Evolutionary conservation across 768 basidiomycete species (phyloP), one percentile per base, ranked within the genome.

Genomic region (Tylopilus sp.): DNA sequence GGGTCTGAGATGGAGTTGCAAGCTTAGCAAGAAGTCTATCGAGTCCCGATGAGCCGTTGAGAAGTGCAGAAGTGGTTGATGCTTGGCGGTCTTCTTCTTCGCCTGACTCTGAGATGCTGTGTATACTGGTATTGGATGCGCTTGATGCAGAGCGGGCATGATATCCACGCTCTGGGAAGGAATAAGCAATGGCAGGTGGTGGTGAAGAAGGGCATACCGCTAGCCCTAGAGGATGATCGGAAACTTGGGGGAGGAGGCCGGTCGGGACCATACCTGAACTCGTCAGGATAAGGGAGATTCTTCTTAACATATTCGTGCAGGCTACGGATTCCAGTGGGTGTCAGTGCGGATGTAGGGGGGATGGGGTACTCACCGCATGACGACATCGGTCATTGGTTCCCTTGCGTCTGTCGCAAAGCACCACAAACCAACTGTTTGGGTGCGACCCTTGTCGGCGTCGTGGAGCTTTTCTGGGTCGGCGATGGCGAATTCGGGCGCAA

Each of bases 341-440:
- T 57, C 31, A 55, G 44, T 17, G 38, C 1, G 13, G 6, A 26
- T 11, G 18, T 2, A n/a, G 13, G n/a, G 33, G 25, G 7, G 30
- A 23, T n/a, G 10, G 30, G n/a, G 20, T 21, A 69, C 75, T 44
- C 55, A 85, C 86, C 86, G 78, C 62, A 77, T 71, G 72, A 90
- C 79, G 41, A 88, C 85, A 50, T 86, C 81, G 44, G 79, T 78
- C 71, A 91, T 75, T 21, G 84, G 79, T 64, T 89, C 87, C 36
- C 87, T 77, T 18, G 82, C 78, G 42, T 84, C 83, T 7, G 81
- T 80, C 8, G 82, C 75, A 60, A 82, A 81, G 68, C 83, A 86
- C 90, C 89, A 92, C 10, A 91, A 69, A 15, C 87, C 86, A 51
- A 88, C 77, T 1, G 80, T 85, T 40, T 73, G 73, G 2, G 78